A percentile compares a stretch with the other conserved stretches of the same genome.
These are phyloP conservation scores for Arachis hypogaea DNA, from an alignment of 306 rosid species.

Conservation along the genomic window DNA sequence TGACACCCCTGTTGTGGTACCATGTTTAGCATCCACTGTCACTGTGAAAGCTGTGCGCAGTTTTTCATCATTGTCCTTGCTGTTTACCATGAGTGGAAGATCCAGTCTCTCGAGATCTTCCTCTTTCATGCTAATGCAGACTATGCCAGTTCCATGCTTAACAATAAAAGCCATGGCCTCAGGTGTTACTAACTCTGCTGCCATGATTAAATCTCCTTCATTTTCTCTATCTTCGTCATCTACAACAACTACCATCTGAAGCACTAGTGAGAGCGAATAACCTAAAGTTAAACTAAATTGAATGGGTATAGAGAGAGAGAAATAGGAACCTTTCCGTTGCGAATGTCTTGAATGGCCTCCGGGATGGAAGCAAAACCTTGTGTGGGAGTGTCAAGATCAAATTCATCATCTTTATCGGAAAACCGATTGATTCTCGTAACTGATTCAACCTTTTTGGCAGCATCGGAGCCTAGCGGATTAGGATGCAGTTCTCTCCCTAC, in stretches of 20 bases:
- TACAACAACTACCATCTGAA: conserved; percentile 83
- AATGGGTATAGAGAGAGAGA: neutral
- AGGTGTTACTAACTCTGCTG: conserved; percentile 78
- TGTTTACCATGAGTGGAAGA: conserved; percentile 83
- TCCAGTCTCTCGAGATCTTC: conserved; percentile 81
- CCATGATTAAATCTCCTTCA: conserved; percentile 92
- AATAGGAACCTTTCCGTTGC: conserved; percentile 73
- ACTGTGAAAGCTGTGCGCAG: conserved; percentile 83
- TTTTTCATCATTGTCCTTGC: conserved; percentile 70
- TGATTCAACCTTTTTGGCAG: conserved; percentile 37
- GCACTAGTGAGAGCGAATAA: conserved; percentile 30
- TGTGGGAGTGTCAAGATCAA: conserved; percentile 68
- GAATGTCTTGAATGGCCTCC: conserved; percentile 80
- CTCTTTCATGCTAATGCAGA: conserved; percentile 82
- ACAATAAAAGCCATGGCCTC: conserved; percentile 97
- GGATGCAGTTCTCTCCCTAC: conserved; percentile 55
- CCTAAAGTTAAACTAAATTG: conserved; percentile 25
- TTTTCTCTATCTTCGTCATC: conserved; percentile 93
- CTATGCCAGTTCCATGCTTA: conserved; percentile 86
- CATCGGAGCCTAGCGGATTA: conserved; percentile 41
- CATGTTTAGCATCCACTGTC: conserved; percentile 84
- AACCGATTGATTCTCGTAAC: conserved; percentile 48
- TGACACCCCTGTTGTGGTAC: conserved; percentile 95
- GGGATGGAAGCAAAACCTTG: conserved; percentile 78
- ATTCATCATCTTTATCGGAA: conserved; percentile 55